Evolutionary conservation across 2,329 filamentous ascomycete species (phyloP).

Genomic region (Nemania bipapillata): DNA sequence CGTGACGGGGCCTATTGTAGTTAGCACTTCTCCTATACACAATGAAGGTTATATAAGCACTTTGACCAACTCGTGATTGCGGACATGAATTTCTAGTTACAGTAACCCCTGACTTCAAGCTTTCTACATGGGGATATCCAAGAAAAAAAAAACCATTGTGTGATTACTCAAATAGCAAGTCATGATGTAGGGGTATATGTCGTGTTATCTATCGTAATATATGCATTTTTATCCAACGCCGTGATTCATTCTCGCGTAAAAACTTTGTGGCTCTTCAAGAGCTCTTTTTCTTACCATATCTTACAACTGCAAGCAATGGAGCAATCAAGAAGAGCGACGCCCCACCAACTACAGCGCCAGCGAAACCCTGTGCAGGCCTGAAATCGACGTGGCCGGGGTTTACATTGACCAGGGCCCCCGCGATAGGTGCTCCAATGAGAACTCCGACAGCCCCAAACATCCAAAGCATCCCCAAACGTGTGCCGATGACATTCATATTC

Average conservation of each 20-base stretch:
- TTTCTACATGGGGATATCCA: neutral
- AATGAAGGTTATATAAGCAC: too few relatives aligned
- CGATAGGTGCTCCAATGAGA: slow-evolving; percentile 18
- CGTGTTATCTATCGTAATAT: neutral
- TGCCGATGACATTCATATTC: slow-evolving; percentile 42
- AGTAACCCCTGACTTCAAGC: neutral
- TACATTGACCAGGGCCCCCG: slow-evolving; percentile 12
- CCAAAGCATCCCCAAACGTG: slow-evolving; percentile 44
- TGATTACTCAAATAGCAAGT: neutral
- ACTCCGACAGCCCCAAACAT: slow-evolving; percentile 18
- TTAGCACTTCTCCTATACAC: neutral
- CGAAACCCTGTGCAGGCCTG: slow-evolving; percentile 18
- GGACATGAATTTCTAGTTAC: neutral
- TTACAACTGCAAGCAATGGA: slow-evolving; percentile 16
- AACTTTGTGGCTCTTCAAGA: neutral
- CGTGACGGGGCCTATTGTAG: neutral
- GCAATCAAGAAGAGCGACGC: slow-evolving; percentile 20
- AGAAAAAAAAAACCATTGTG: neutral
- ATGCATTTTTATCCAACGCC: neutral
- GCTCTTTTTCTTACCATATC: slow-evolving; percentile 6
- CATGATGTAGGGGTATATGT: neutral
- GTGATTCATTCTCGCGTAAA: neutral
- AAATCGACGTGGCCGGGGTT: slow-evolving; percentile 22
- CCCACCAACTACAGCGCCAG: slow-evolving; percentile 12
- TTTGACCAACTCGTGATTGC: neutral